Conservation (phyloP, 2,329 filamentous ascomycete species). For the Fusarium globosum region DNA sequence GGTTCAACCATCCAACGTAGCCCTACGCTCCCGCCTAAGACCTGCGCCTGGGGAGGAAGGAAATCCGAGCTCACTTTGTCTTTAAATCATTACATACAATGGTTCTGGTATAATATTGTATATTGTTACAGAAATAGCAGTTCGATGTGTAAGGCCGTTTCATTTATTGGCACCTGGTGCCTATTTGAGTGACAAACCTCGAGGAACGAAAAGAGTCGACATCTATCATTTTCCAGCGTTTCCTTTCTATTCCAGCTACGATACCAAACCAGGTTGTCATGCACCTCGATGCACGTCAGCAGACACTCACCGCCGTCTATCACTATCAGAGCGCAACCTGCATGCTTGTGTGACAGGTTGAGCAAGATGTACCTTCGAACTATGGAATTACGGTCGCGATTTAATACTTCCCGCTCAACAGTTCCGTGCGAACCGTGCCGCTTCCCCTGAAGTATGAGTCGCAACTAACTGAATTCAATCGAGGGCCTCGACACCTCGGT, state of each 20-base stretch:
- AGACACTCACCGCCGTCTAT: constrained; percentile 35
- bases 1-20: constrained; percentile 25
- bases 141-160: neutral
- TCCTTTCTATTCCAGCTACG: neutral
- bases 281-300: constrained; percentile 32
- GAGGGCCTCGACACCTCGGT: constrained; percentile 1
- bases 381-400: neutral
- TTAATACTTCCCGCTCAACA: neutral
- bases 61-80: neutral
- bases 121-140: neutral
- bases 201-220: neutral
- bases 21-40: neutral
- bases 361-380: constrained; percentile 5
- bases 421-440: constrained; percentile 24
- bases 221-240: neutral
- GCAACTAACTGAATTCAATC: constrained; percentile 1
- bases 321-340: constrained; percentile 13
- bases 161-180: neutral
- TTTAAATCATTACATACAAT: neutral
- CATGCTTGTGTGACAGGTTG: constrained; percentile 10
- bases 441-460: constrained; percentile 21
- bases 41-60: neutral
- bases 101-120: neutral
- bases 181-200: neutral
- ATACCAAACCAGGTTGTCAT: constrained; percentile 12